phyloP scores from a whole-genome alignment of 257 asterid species.

The Paulownia fortunei region DNA sequence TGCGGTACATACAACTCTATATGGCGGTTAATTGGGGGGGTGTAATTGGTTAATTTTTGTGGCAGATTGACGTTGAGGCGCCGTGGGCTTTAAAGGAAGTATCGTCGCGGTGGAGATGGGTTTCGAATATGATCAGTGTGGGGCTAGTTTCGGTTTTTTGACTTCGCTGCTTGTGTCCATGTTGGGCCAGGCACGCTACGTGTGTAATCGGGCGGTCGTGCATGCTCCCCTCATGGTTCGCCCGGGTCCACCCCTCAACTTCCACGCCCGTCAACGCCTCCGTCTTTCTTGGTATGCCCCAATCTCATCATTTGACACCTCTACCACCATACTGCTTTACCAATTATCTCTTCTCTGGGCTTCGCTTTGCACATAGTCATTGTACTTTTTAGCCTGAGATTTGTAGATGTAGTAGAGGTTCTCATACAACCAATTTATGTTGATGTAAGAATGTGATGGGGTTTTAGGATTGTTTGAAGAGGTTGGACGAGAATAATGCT shows the following conservation, averaged over 20 bases:
- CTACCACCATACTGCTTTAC: constrained; percentile 5
- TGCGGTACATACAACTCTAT: not conserved
- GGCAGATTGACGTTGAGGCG: constrained; percentile 77
- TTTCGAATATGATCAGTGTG: constrained; percentile 83
- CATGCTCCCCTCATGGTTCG: constrained; percentile 90
- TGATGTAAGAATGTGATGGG: constrained; percentile 5
- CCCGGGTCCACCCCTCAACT: constrained; percentile 80
- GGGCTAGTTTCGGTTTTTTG: constrained; percentile 92
- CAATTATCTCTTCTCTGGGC: not conserved
- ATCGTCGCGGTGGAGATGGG: constrained; percentile 76
- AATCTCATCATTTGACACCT: not conserved
- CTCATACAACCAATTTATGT: too few species aligned
- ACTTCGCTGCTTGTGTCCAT: constrained; percentile 93
- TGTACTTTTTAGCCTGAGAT: constrained; percentile 28
- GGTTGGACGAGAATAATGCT: not conserved
- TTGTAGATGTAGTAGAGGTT: too few species aligned
- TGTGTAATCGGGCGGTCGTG: constrained; percentile 96
- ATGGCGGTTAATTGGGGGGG: not conserved
- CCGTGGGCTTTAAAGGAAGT: constrained; percentile 78
- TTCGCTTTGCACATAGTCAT: constrained; percentile 15
- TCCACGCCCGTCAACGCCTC: constrained; percentile 95
- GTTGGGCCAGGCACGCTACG: constrained; percentile 98
- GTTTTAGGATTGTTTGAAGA: not conserved
- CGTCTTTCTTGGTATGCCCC: constrained; percentile 75
- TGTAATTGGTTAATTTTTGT: not conserved